These are phyloP conservation scores for Pseudocercospora musae DNA, from an alignment of 2,329 filamentous ascomycete species.

Conservation along the genomic window DNA sequence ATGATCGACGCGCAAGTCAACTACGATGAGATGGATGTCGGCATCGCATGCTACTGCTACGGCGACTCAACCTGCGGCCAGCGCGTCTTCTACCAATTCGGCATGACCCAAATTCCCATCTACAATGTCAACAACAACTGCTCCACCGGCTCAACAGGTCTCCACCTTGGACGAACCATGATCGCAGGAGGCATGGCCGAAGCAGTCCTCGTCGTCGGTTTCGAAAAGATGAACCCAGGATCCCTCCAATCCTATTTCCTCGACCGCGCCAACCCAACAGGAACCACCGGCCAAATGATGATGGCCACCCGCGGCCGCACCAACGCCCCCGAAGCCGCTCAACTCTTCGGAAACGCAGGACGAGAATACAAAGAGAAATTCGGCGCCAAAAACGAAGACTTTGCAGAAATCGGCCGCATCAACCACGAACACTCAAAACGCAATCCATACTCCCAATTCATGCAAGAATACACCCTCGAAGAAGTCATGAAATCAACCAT, in stretches of 20 bases:
- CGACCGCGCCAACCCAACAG: constrained; percentile 76
- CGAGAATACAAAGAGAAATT: constrained; percentile 90
- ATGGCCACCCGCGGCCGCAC: constrained; percentile 28
- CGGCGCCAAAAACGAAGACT: constrained; percentile 78
- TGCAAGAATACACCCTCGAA: constrained; percentile 81
- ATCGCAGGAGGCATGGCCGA: constrained; percentile 71
- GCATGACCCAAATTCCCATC: constrained; percentile 92
- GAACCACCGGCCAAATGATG: constrained; percentile 64
- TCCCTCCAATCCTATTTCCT: constrained; percentile 78
- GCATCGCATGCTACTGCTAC: constrained; percentile 94
- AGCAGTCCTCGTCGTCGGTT: constrained; percentile 86
- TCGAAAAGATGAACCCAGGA: constrained; percentile 96
- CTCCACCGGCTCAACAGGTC: constrained; percentile 83
- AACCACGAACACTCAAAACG: constrained; percentile 88
- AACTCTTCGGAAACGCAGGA: constrained; percentile 96
- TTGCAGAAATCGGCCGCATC: constrained; percentile 87
- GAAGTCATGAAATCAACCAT: constrained; percentile 72
- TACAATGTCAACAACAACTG: constrained; percentile 99
- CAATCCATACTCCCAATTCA: constrained; percentile 96
- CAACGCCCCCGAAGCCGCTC: constrained; percentile 40
- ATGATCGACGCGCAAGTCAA: constrained; percentile 82
- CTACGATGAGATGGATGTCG: constrained; percentile 94
- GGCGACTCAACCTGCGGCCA: constrained; percentile 93
- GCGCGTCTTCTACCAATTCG: constrained; percentile 97
- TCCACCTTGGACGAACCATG: constrained; percentile 77